Conservation (phyloP, 345 rosid genomes). For the Lenwebbia sp. region DNA sequence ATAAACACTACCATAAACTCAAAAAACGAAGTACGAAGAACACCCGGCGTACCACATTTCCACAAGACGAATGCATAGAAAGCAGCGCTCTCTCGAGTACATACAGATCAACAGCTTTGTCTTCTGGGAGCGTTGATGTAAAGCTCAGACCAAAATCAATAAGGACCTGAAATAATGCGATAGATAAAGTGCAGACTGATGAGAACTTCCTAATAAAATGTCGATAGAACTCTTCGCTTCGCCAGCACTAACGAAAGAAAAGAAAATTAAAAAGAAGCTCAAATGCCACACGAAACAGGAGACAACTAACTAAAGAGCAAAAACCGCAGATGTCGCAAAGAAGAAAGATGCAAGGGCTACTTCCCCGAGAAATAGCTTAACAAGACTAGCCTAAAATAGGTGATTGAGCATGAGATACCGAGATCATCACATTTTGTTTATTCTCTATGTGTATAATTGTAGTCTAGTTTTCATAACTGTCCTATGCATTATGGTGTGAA, state of each 20-base stretch:
- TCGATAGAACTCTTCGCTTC: background rate
- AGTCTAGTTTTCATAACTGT: background rate
- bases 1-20: background rate
- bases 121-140: constrained; percentile 89
- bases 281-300: background rate
- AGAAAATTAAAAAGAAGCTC: background rate
- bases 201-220: background rate
- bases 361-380: background rate
- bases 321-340: background rate
- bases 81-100: constrained; percentile 92
- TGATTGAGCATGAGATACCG: background rate
- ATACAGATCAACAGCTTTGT: constrained; percentile 91
- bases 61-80: constrained; percentile 93
- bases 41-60: constrained; percentile 70
- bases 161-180: constrained; percentile 39
- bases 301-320: background rate
- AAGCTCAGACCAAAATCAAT: constrained; percentile 95
- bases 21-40: background rate
- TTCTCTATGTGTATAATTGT: background rate
- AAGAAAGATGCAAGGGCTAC: background rate
- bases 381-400: background rate
- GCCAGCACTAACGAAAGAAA: background rate
- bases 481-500: background rate
- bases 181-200: constrained; percentile 2
- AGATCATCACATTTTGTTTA: background rate